phyloP scores from a whole-genome alignment of 2,329 filamentous ascomycete genomes.

The Sclerotinia spermophila region DNA sequence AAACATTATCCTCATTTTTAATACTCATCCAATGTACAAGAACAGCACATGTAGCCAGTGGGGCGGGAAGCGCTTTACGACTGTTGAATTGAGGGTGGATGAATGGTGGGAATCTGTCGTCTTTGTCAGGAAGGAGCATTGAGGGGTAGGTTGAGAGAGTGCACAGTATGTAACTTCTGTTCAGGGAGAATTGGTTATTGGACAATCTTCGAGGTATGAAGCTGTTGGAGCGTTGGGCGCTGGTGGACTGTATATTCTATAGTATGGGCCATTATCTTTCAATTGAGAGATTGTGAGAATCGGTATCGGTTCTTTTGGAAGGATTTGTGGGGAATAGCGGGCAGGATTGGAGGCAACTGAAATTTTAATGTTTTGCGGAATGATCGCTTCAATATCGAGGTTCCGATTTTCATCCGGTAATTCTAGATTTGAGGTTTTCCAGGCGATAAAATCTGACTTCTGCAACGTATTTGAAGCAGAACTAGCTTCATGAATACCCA shows the following conservation, averaged over 20 bases:
- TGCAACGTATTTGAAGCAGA: neutral
- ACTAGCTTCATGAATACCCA: neutral
- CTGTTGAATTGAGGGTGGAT: conserved; percentile 21
- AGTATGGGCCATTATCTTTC: neutral
- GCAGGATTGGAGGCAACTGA: neutral
- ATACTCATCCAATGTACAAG: conserved; percentile 22
- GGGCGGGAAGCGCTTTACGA: neutral
- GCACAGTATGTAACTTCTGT: conserved; percentile 23
- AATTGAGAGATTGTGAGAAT: neutral
- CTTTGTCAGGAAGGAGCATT: conserved; percentile 23
- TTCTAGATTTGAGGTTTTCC: neutral
- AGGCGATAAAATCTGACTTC: neutral
- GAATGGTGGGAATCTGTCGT: conserved; percentile 22
- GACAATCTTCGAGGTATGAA: conserved; percentile 17
- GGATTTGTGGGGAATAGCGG: neutral
- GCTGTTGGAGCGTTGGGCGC: conserved; percentile 13
- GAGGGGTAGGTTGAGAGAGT: conserved; percentile 23
- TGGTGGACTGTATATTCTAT: neutral
- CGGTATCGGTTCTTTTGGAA: too few species aligned
- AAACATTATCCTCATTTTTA: conserved; percentile 23
- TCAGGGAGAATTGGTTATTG: conserved; percentile 18
- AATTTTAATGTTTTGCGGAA: neutral
- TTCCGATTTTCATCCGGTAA: neutral
- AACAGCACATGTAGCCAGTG: conserved; percentile 21
- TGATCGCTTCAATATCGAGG: neutral